Percentiles rank a stretch among this genome's conserved stretches.
Conservation (phyloP, 768 basidiomycete species). For the Pleurotus ostreatus region DNA sequence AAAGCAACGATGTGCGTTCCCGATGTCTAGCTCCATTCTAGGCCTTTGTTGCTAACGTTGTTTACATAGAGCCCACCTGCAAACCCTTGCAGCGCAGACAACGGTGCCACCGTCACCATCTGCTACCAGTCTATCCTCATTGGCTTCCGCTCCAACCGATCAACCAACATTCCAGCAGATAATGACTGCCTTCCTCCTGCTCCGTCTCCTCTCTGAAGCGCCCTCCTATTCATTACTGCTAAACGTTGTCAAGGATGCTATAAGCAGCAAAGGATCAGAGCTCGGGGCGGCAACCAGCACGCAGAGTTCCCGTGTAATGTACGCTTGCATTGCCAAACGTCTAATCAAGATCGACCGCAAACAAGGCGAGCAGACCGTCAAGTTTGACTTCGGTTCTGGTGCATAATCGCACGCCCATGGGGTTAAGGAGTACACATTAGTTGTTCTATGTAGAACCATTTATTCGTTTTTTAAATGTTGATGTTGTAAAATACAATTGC, state of each 20-base stretch:
- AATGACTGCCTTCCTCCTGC: slow-evolving; percentile 63
- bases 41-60: slow-evolving; percentile 6
- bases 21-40: not conserved
- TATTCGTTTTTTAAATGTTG: not conserved
- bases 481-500: slow-evolving; percentile 5
- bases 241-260: slow-evolving; percentile 54
- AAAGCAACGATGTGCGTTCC: slow-evolving; percentile 59
- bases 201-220: slow-evolving; percentile 49
- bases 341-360: slow-evolving; percentile 74
- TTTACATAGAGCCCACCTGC: slow-evolving; percentile 48
- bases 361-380: slow-evolving; percentile 70
- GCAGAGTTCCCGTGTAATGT: slow-evolving; percentile 56
- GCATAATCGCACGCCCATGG: too few relatives aligned
- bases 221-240: slow-evolving; percentile 57
- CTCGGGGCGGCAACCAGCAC: slow-evolving; percentile 26
- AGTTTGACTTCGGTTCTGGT: slow-evolving; percentile 50
- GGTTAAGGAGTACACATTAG: not conserved
- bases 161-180: slow-evolving; percentile 64
- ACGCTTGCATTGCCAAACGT: slow-evolving; percentile 78
- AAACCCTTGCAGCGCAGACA: slow-evolving; percentile 44
- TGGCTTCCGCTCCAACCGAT: slow-evolving; percentile 32
- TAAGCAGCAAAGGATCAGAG: slow-evolving; percentile 37
- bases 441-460: not conserved
- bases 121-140: slow-evolving; percentile 50
- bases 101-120: slow-evolving; percentile 56